phyloP scores from a whole-genome alignment of 2,329 filamentous ascomycete genomes.

The Colletotrichum sp. region DNA sequence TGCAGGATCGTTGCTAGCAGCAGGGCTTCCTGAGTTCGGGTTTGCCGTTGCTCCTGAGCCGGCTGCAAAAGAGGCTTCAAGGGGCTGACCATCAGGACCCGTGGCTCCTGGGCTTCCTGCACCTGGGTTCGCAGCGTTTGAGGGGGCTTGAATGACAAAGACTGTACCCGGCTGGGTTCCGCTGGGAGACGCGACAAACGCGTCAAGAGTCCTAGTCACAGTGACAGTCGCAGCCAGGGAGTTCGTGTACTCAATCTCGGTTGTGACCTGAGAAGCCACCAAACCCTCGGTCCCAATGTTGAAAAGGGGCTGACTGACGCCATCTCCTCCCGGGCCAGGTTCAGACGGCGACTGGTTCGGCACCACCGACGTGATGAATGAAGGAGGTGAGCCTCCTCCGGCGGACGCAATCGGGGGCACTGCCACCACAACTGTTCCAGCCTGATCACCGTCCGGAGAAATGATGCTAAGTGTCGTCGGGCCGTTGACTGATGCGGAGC shows the following conservation, averaged over 20 bases:
- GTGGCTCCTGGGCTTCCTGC: not conserved
- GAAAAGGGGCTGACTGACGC: not conserved
- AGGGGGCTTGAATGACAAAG: not conserved
- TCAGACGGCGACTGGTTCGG: not conserved
- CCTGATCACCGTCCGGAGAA: not conserved
- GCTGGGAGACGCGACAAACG: slow-evolving; percentile 1
- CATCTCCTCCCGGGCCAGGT: not conserved
- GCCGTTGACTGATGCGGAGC: not conserved
- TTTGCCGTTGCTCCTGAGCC: not conserved
- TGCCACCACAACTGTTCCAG: slow-evolving; percentile 12
- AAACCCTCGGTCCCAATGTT: not conserved
- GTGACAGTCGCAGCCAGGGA: not conserved
- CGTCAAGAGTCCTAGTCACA: not conserved
- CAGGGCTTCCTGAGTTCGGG: not conserved
- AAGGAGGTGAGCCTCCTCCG: slow-evolving; percentile 8
- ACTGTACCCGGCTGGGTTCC: slow-evolving; percentile 11
- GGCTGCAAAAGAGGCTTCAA: not conserved
- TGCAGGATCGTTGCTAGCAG: not conserved
- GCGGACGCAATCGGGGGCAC: slow-evolving; percentile 1
- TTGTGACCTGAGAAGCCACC: not conserved
- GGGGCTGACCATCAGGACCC: not conserved
- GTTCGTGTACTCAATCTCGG: not conserved
- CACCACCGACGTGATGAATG: not conserved
- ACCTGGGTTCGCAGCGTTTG: not conserved
- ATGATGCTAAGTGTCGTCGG: slow-evolving; percentile 11